These are phyloP conservation scores for Paradendryphiella salina DNA, from an alignment of 2,329 filamentous ascomycete genomes.

Conservation along the genomic window DNA sequence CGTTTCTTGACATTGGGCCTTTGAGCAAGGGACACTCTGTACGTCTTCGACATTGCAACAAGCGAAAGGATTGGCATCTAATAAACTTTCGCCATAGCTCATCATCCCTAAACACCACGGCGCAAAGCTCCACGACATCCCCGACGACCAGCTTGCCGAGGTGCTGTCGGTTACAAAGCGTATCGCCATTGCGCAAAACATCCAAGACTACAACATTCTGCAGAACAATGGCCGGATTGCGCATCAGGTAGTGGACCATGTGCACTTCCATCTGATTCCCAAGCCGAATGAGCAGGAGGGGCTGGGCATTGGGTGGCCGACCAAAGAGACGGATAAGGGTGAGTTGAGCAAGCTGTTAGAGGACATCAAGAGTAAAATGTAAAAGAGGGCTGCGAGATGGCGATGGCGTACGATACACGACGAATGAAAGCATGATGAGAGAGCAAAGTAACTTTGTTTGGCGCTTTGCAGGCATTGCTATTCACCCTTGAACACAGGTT, in stretches of 20 bases:
- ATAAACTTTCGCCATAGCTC: conserved; percentile 61
- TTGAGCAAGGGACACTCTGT: conserved; percentile 88
- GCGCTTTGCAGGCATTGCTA: conserved; percentile 12
- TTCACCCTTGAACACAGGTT: conserved; percentile 65
- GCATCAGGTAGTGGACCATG: conserved; percentile 91
- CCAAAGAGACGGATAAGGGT: conserved; percentile 75
- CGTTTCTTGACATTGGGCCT: conserved; percentile 95
- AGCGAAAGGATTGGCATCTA: too few species aligned
- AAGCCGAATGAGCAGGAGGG: conserved; percentile 87
- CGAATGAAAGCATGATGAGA: conserved; percentile 24
- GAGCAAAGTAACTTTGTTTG: not conserved
- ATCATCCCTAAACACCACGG: conserved; percentile 96
- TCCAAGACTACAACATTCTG: conserved; percentile 84
- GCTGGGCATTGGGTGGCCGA: conserved; percentile 78
- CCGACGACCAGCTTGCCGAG: conserved; percentile 82
- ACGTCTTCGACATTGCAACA: conserved; percentile 38
- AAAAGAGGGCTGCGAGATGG: not conserved
- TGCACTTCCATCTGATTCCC: conserved; percentile 97
- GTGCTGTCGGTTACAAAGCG: conserved; percentile 87
- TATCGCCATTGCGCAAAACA: conserved; percentile 75
- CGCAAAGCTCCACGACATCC: conserved; percentile 87
- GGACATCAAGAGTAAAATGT: conserved; percentile 90
- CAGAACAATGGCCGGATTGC: conserved; percentile 95
- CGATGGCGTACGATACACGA: not conserved
- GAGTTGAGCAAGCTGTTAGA: conserved; percentile 77